A percentile compares a stretch with the other conserved stretches of the same genome.
phyloP scores from a whole-genome alignment of 176 grass and related monocot genomes.

The Lolium perenne region DNA sequence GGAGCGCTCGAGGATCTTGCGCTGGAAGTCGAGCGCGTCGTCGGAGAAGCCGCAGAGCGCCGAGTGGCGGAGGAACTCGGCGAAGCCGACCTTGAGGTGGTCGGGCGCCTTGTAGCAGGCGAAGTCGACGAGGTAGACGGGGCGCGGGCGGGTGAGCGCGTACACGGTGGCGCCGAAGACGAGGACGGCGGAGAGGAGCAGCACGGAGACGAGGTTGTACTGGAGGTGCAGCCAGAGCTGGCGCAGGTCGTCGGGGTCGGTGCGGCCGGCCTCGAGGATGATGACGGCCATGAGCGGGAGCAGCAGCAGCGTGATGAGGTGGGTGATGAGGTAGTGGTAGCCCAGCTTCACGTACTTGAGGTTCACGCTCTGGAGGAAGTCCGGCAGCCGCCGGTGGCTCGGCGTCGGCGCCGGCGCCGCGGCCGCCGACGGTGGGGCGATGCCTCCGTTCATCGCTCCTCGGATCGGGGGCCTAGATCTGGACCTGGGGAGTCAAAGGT shows the following conservation, averaged over 20 bases:
- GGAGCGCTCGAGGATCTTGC: slow-evolving; percentile 91
- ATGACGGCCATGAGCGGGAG: slow-evolving; percentile 89
- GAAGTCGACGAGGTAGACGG: slow-evolving; percentile 86
- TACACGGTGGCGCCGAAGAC: slow-evolving; percentile 90
- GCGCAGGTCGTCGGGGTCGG: slow-evolving; percentile 77
- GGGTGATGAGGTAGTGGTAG: slow-evolving; percentile 96
- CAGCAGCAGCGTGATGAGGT: slow-evolving; percentile 77
- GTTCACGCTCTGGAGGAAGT: slow-evolving; percentile 99
- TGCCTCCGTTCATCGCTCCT: slow-evolving; percentile 46
- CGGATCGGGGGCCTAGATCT: slow-evolving; percentile 45
- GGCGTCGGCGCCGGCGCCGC: slow-evolving; percentile 23
- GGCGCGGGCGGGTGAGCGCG: slow-evolving; percentile 73
- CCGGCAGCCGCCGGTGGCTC: slow-evolving; percentile 73
- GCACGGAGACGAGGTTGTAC: slow-evolving; percentile 89
- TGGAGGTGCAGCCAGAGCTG: slow-evolving; percentile 90
- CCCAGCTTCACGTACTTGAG: slow-evolving; percentile 98
- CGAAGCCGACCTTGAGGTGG: slow-evolving; percentile 56
- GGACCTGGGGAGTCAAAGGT: slow-evolving; percentile 41
- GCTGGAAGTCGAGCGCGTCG: slow-evolving; percentile 83
- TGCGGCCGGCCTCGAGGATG: slow-evolving; percentile 80
- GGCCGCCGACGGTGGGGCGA: neutral
- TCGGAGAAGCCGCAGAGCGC: slow-evolving; percentile 66
- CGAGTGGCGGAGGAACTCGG: slow-evolving; percentile 75
- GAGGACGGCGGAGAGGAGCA: slow-evolving; percentile 79
- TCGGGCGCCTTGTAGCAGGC: slow-evolving; percentile 77